Evolutionary conservation across 176 grass and related monocot genomes (phyloP), one percentile per base, ranked within the genome.

Genomic region (Carex pumila): DNA sequence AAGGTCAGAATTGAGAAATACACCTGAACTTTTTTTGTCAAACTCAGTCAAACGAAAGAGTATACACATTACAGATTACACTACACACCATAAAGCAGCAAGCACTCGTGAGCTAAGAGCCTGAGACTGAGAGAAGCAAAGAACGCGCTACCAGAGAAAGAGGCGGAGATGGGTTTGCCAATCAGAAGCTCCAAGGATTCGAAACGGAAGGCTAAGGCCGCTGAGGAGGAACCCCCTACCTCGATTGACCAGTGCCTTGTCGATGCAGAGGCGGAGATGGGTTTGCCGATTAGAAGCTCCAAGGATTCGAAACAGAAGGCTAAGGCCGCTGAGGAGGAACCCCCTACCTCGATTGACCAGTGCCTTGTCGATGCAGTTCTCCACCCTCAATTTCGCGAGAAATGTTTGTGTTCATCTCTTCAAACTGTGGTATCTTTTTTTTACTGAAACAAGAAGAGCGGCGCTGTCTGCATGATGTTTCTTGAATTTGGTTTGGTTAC

Each of bases 371-470:
- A 83, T 34, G 86, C 86, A 1, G 78, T 83, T 12, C 45, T 31
- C 39, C 75, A 87, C 39, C 86, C 80, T 76, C 31, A 67, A 21
- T 79, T 82, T 56, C 41, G 58, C 30, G 31, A 43, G n/a, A 75
- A 37, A 7, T 41, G 86, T 87, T 47, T 39, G 80, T 65, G 59
- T 50, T 73, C 18, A 5, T 50, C 49, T 73, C 3, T 47, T 47
- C 17, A 43, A 45, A 43, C 7, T 50, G 0, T 47, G 66, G n/a
- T 22, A 22, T 22, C n/a, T 50, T 12, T 73, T 73, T 25, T 73
- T 73, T 73, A 73, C n/a, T 50, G 37, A 73, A 69, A 73, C 39
- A 50, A 73, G n/a, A 73, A 69, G 30, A 69, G 30, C 39, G 11
- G 32, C 8, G 6, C 5, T 39, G 31, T 17, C 36, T 17, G 37